Base-by-base conservation (phyloP, 345 rosid genomes). In the Eucalyptus marginata region DNA sequence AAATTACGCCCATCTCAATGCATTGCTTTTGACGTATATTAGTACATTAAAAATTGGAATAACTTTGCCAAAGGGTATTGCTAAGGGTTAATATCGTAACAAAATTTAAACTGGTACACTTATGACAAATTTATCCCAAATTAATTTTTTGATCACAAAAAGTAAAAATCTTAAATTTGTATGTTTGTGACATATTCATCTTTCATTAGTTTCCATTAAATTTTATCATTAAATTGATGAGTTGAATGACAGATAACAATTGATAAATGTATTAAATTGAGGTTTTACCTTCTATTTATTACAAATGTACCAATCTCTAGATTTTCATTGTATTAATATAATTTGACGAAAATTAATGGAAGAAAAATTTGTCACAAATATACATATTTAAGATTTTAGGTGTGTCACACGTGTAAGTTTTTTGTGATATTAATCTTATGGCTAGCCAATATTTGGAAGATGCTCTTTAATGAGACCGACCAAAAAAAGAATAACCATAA, bases 51-150 rank as follows among this genome's bases (percentile, higher is more conserved):
- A 68, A 68, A 31, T 31, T 31, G 24, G 43, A 31, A 4, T 31
- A 7, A n/a, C 17, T 64, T 64, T 6, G 0, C 4, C n/a, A 0
- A 2, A 15, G 3, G 40, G 20, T 4, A 29, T 62, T 13, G 8
- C 71, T 2, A 52, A 52, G 2, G 10, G 2, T 52, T 3, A 52
- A 52, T 52, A 52, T 52, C 0, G 5, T 52, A 52, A 52, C 18
- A 52, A 2, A 18, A 0, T 1, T 52, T 18, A 52, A 52, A 7
- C 0, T 2, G 2, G 1, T 3, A 52, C 0, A 52, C 0, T 0
- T 52, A 1, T 52, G 1, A 52, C 0, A 52, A 52, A 52, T 7
- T 52, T 52, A 52, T 18, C 0, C 1, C 0, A 1, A 52, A 52
- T 52, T 52, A 52, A 52, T 17, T 52, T 51, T 52, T 52, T 52